Conservation (phyloP, 768 basidiomycete genomes). For the Phlegmacium glaucopus region DNA sequence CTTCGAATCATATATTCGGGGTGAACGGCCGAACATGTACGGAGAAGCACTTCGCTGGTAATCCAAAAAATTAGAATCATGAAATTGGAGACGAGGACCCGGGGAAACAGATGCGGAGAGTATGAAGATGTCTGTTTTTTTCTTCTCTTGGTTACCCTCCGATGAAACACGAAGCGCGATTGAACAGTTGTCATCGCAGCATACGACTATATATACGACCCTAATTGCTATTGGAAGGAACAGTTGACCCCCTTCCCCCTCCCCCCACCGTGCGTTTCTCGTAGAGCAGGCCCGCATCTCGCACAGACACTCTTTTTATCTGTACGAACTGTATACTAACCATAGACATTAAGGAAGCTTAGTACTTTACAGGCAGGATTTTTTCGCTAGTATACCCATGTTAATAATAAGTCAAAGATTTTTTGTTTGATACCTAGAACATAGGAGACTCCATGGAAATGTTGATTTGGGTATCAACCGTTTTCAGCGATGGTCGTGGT, state of each 20-base stretch:
- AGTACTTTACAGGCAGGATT: conserved; percentile 7
- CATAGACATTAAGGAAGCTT: conserved; percentile 17
- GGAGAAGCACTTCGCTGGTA: conserved; percentile 74
- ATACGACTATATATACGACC: no score
- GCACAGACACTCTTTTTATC: neutral
- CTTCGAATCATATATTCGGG: conserved; percentile 89
- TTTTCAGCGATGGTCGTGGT: no score
- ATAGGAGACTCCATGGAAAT: no score
- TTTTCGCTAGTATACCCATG: conserved; percentile 14
- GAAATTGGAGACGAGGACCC: neutral
- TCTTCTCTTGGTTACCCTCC: conserved; percentile 4
- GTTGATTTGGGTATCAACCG: no score
- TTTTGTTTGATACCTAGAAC: neutral
- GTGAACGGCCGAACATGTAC: conserved; percentile 93
- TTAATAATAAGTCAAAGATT: conserved; percentile 12
- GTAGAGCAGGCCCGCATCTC: no score
- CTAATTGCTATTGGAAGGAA: no score
- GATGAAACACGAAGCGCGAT: conserved; percentile 1
- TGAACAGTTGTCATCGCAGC: neutral
- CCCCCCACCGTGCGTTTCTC: no score
- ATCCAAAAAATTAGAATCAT: neutral
- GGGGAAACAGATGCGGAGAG: neutral
- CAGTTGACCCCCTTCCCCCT: no score
- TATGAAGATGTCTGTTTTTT: conserved; percentile 1
- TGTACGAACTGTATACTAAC: conserved; percentile 15